Evolutionary conservation across 2,329 filamentous ascomycete species (phyloP), one percentile per base, ranked within the genome.

Genomic region (Exophiala mesophila): DNA sequence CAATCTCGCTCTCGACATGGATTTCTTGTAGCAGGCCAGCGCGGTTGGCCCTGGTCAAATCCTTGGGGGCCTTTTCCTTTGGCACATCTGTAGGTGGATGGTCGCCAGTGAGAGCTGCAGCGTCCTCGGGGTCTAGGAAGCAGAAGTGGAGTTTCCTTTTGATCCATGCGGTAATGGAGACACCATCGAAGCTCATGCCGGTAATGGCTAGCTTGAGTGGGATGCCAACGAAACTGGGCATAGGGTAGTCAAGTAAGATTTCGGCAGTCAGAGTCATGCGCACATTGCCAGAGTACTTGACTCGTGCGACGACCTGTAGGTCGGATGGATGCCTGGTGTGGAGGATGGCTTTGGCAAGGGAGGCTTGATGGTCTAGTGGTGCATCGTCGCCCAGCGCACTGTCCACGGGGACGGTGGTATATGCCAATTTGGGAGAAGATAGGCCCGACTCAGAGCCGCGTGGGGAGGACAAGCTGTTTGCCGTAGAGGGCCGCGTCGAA

Each of bases 141-240:
- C 89, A 97, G 58, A 97, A 94, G 59, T 97, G 88, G 16, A 90
- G 82, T 49, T 85, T 74, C 64, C 85, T 88, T 51, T 89, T 82
- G 53, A 97, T 95, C 64, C 94, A 84, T 7, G 92, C 92, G 44
- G 96, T 66, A 34, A 97, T 86, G 1, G 89, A 90, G 7, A 97
- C 86, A 1, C 92, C 92, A 60, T 98, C 90, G 66, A 98, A 98
- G 0, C 85, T 88, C 47, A 98, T 68, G 0, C 92, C 92, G 1
- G 92, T 97, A 55, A 98, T 94, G 62, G 90, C 95, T 18, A 98
- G 74, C 63, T 92, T 90, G 34, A 98, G 76, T 1, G 92, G 92
- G 48, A 98, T 90, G 9, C 89, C 88, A 2, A 97, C 90, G 59
- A 98, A 98, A 68, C 87, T 94, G 29, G 89, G 89, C 87, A 97